A percentile compares a stretch with the other conserved stretches of the same genome.
phyloP scores from a whole-genome alignment of 2,329 filamentous ascomycete genomes.

The Venturia effusa region DNA sequence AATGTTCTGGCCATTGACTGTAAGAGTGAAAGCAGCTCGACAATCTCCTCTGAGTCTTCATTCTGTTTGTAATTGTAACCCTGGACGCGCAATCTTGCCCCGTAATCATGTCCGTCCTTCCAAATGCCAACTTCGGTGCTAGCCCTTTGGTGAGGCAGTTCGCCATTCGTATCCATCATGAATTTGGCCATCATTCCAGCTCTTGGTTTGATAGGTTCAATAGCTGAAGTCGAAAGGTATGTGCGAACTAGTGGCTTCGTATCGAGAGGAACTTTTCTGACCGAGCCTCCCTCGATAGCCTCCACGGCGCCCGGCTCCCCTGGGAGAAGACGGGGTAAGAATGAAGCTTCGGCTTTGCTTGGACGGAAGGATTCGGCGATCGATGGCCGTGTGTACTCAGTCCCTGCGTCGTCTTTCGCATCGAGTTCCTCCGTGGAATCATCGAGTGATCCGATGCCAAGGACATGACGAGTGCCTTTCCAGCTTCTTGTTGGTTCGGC shows the following conservation, averaged over 20 bases:
- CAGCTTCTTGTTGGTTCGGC: background rate
- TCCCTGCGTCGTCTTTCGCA: background rate
- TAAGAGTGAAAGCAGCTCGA: background rate
- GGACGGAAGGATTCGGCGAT: background rate
- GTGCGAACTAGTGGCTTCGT: background rate
- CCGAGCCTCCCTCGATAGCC: background rate
- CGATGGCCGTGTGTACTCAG: background rate
- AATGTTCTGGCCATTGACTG: background rate
- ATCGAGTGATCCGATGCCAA: background rate
- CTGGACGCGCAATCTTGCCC: background rate
- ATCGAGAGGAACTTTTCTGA: background rate
- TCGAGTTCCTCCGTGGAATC: background rate
- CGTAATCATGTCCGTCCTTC: background rate
- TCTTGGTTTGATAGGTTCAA: background rate
- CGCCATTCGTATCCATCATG: too few relatives aligned
- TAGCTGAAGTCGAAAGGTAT: background rate
- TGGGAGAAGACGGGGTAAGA: background rate
- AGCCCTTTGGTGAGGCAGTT: background rate
- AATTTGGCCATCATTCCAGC: background rate
- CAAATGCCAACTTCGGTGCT: background rate
- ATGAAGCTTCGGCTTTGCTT: background rate
- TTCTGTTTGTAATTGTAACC: background rate
- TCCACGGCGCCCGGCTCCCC: background rate
- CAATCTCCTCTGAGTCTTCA: background rate
- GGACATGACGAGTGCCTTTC: background rate